phyloP scores from a whole-genome alignment of 2,329 filamentous ascomycete species.

The Akanthomyces lecanii region DNA sequence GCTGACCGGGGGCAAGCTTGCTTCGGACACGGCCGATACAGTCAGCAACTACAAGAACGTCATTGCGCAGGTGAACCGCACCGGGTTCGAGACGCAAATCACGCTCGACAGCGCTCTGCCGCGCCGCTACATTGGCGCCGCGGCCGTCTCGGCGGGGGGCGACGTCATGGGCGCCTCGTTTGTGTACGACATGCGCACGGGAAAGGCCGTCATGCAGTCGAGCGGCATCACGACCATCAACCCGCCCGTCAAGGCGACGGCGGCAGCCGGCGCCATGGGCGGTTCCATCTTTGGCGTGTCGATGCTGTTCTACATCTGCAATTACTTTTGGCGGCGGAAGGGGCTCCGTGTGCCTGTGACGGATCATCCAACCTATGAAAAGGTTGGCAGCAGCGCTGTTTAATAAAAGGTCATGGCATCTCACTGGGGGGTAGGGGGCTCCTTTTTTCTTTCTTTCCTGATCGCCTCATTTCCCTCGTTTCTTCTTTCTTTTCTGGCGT shows the following conservation, averaged over 20 bases:
- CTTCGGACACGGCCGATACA: constrained; percentile 21
- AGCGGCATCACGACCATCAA: constrained; percentile 22
- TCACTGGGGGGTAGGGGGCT: background rate
- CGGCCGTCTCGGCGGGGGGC: constrained; percentile 24
- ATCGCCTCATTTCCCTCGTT: background rate
- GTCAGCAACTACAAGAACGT: constrained; percentile 24
- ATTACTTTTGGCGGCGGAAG: constrained; percentile 17
- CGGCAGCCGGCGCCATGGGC: constrained; percentile 16
- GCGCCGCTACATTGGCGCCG: constrained; percentile 25
- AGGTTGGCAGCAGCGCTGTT: constrained; percentile 13
- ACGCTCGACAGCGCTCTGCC: constrained; percentile 17
- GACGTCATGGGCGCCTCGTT: constrained; percentile 26
- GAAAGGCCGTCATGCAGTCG: constrained; percentile 23
- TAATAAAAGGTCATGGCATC: background rate
- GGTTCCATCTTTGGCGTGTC: constrained; percentile 18
- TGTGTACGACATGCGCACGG: constrained; percentile 26
- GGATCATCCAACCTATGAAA: constrained; percentile 9
- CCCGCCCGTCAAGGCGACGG: constrained; percentile 14
- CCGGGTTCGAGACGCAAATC: constrained; percentile 27
- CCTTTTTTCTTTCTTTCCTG: background rate
- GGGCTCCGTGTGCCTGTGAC: background rate
- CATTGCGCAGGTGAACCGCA: constrained; percentile 23
- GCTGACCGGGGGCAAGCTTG: constrained; percentile 24
- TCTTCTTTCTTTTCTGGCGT: constrained; percentile 4
- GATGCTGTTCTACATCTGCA: constrained; percentile 16